Conservation (phyloP, 768 basidiomycete species). For the Suillus paluster region DNA sequence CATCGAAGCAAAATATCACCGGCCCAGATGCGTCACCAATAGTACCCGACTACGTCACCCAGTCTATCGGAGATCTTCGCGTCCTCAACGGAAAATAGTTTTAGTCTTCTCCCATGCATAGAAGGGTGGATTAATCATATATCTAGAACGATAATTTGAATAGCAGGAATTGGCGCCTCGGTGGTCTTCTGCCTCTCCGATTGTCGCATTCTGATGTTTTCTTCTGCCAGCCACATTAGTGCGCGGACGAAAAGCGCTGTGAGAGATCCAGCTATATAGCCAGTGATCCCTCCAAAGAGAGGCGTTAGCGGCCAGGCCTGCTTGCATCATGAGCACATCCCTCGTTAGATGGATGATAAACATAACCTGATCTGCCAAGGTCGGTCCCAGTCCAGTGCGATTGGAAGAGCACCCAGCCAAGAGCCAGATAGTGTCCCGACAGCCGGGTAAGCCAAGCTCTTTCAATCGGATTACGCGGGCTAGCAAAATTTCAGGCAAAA, state of each 20-base stretch:
- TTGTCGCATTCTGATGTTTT: conserved; percentile 35
- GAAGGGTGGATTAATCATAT: background rate
- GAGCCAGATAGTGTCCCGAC: conserved; percentile 72
- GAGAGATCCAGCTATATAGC: conserved; percentile 67
- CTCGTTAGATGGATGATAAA: background rate
- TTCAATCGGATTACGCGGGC: conserved; percentile 70
- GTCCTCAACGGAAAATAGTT: conserved; percentile 30
- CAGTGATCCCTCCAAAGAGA: conserved; percentile 69
- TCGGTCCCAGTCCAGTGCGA: conserved; percentile 95
- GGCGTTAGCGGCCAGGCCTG: conserved; percentile 87
- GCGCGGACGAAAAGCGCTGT: conserved; percentile 53
- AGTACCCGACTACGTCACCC: conserved; percentile 81
- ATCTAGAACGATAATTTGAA: background rate
- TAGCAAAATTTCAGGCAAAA: conserved; percentile 27
- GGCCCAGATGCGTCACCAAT: conserved; percentile 71
- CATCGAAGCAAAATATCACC: conserved; percentile 71
- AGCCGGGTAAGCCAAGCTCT: conserved; percentile 79
- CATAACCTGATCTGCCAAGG: conserved; percentile 92
- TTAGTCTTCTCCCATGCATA: conserved; percentile 4
- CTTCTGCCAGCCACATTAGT: conserved; percentile 41
- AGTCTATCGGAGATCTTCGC: conserved; percentile 82
- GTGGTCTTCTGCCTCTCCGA: conserved; percentile 26
- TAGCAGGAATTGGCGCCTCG: conserved; percentile 7
- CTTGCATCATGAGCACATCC: background rate
- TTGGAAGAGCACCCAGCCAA: conserved; percentile 83